Conservation (phyloP, 805 yeast species). For the Saccharomycopsis sp. region DNA sequence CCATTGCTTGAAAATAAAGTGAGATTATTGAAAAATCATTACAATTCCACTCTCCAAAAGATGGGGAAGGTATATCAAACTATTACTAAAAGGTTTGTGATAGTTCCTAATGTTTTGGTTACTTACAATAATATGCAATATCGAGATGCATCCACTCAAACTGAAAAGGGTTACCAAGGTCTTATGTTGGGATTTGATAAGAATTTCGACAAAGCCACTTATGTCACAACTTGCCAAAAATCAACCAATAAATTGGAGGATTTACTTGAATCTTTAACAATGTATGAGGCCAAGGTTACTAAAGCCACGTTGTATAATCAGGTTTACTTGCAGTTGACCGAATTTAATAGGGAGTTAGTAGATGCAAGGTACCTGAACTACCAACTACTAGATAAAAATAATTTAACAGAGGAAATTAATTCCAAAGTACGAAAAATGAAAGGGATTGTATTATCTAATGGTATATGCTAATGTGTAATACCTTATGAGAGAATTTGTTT, state of each 20-base stretch:
- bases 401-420: slow-evolving; percentile 8
- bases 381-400: slow-evolving; percentile 3
- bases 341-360: slow-evolving; percentile 11
- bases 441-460: slow-evolving; percentile 8
- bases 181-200: slow-evolving; percentile 5
- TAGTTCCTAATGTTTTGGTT: slow-evolving; percentile 14
- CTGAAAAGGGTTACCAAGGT: slow-evolving; percentile 3
- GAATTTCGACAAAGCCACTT: slow-evolving; percentile 8
- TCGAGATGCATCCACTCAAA: slow-evolving; percentile 13
- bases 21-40: slow-evolving; percentile 5
- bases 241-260: slow-evolving; percentile 1
- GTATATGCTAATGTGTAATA: background rate
- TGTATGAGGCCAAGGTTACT: slow-evolving; percentile 4
- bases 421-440: slow-evolving; percentile 15
- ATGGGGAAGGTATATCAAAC: slow-evolving; percentile 5
- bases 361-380: background rate
- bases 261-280: slow-evolving; percentile 4
- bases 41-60: slow-evolving; percentile 7
- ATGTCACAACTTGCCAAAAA: slow-evolving; percentile 12
- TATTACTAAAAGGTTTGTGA: slow-evolving; percentile 4
- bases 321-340: slow-evolving; percentile 1
- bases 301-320: slow-evolving; percentile 1
- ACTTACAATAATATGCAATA: slow-evolving; percentile 5
- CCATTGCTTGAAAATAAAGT: slow-evolving; percentile 18
- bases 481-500: background rate